A percentile compares a stretch with the other conserved stretches of the same genome.
Conservation (phyloP, 352 stramenopile genomes). For the Peronospora farinosa region DNA sequence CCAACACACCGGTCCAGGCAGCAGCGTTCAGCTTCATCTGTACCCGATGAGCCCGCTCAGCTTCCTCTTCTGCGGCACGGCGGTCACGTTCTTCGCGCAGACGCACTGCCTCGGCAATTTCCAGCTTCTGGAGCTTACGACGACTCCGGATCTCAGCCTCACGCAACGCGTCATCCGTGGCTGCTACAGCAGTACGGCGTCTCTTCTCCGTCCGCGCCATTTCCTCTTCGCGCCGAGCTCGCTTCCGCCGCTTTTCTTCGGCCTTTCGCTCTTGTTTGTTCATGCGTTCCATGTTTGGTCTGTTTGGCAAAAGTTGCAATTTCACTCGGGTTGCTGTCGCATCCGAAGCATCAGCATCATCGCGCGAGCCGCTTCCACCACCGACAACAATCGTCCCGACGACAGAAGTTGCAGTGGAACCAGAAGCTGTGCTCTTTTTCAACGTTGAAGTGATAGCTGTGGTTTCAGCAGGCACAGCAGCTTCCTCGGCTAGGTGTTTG, state of each 20-base stretch:
- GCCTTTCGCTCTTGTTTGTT: constrained; percentile 83
- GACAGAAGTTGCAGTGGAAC: constrained; percentile 24
- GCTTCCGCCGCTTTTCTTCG: constrained; percentile 79
- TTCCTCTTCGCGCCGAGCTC: constrained; percentile 63
- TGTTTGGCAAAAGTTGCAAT: constrained; percentile 54
- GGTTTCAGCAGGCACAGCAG: constrained; percentile 1
- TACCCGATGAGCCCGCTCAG: constrained; percentile 30
- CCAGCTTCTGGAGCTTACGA: constrained; percentile 55
- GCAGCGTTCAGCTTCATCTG: constrained; percentile 64
- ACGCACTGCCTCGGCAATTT: constrained; percentile 57
- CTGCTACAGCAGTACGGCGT: constrained; percentile 62
- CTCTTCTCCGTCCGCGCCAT: constrained; percentile 72
- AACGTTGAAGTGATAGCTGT: constrained; percentile 2
- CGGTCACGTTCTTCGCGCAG: constrained; percentile 58
- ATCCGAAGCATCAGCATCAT: constrained; percentile 25
- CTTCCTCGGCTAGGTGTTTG: constrained; percentile 15
- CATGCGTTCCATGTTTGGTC: constrained; percentile 61
- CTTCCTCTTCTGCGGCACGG: constrained; percentile 44
- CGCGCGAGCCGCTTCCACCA: constrained; percentile 22
- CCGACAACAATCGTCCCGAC: constrained; percentile 30
- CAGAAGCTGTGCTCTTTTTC: constrained; percentile 12
- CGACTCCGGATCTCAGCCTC: constrained; percentile 73
- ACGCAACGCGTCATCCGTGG: constrained; percentile 72
- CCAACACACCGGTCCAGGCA: constrained; percentile 49
- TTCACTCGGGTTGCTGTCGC: constrained; percentile 49